Evolutionary conservation across 2,329 filamentous ascomycete genomes (phyloP), one percentile per base, ranked within the genome.

Genomic region (Venturia nashicola): DNA sequence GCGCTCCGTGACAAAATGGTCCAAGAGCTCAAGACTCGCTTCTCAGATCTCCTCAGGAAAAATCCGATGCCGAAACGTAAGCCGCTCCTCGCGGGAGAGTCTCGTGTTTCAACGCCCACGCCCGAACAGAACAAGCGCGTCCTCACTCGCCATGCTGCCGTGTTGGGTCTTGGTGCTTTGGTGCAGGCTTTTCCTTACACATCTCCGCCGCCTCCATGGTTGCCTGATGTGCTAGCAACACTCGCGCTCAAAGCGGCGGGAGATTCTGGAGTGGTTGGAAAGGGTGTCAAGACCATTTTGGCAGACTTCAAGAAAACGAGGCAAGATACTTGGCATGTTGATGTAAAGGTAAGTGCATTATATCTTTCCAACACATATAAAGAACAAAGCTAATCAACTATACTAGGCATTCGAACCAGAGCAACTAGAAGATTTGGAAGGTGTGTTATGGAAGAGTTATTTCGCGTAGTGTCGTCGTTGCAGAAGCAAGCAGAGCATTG

Each of bases 231-330:
- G 34, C 78, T 99, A 62, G 91, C 93, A 12, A 88, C 87, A 12
- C 77, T 99, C 67, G 95, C 93, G 6, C 85, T 88, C 43, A 87
- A 88, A 68, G 92, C 95, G 11, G 91, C 93, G 0, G 90, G 85
- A 59, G 94, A 99, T 71, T 86, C 91, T 0, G 94, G 94, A 0
- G 87, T 95, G 65, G 92, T 99, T 63, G 94, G 94, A 2, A 96
- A 96, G 76, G 94, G 93, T 65, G 95, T 96, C 12, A 99, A 99
- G 82, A 84, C 83, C 20, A 92, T 97, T 43, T 79, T 99, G 68
- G 91, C 91, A 66, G 95, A 99, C 71, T 99, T 99, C 81, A 99
- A 99, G 80, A 99, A 99, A 84, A 99, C 94, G 57, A 86, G 94
- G 74, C 94, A 99, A 76, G 94, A 99, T 79, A 99, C 93, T 69